A percentile compares a stretch with the other conserved stretches of the same genome.
Conservation (phyloP, 2,329 filamentous ascomycete species). For the Thelonectria blattea region DNA sequence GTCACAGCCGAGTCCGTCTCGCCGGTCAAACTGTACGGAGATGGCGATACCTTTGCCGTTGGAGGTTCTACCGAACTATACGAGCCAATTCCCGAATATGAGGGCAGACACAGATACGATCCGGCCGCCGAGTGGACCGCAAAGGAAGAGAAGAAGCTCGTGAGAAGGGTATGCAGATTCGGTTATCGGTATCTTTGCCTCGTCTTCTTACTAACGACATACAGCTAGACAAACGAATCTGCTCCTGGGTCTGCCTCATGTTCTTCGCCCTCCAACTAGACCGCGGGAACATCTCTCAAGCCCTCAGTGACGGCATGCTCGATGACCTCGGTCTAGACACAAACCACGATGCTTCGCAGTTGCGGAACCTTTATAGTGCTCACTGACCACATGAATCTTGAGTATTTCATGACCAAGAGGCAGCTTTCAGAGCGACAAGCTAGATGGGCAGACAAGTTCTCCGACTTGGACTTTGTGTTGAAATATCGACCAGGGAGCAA, state of each 20-base stretch:
- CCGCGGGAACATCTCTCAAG: constrained; percentile 54
- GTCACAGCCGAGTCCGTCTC: neutral
- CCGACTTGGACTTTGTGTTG: no score
- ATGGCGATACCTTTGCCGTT: constrained; percentile 4
- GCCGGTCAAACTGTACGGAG: neutral
- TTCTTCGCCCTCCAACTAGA: constrained; percentile 54
- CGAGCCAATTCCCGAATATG: constrained; percentile 63
- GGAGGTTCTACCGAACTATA: constrained; percentile 40
- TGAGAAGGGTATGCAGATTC: constrained; percentile 53
- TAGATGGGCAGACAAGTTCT: no score
- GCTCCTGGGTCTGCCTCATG: constrained; percentile 48
- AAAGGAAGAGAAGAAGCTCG: constrained; percentile 60
- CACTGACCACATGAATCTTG: no score
- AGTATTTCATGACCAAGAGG: no score
- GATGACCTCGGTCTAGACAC: constrained; percentile 50
- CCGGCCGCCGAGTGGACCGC: constrained; percentile 61
- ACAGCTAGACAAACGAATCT: constrained; percentile 42
- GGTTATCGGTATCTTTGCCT: neutral
- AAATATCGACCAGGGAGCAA: no score
- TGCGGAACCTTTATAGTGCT: no score
- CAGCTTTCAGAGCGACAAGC: no score
- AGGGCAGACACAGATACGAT: constrained; percentile 65
- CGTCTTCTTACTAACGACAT: neutral
- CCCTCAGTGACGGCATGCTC: constrained; percentile 55
- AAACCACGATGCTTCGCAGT: no score